phyloP scores from a whole-genome alignment of 768 basidiomycete species.

The Boletus eberwhitei region DNA sequence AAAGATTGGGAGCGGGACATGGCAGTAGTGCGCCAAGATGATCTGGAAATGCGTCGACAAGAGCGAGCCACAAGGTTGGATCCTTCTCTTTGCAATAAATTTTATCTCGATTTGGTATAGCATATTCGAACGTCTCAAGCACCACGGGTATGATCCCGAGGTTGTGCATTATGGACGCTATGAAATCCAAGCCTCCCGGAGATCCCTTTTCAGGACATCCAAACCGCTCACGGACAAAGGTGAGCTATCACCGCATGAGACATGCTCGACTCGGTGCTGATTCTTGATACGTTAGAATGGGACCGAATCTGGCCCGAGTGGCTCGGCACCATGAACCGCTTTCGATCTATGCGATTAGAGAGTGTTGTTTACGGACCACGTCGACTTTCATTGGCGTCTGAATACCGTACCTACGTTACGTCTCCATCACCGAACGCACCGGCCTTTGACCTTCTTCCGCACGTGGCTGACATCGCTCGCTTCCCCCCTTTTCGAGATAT shows the following conservation, averaged over 20 bases:
- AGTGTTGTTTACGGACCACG: background rate
- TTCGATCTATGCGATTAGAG: background rate
- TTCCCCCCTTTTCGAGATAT: slow-evolving; percentile 7
- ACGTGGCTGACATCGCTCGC: slow-evolving; percentile 1
- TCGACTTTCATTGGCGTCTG: background rate
- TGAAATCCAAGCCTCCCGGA: background rate
- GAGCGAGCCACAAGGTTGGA: background rate
- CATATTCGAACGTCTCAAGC: slow-evolving; percentile 3
- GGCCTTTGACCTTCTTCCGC: slow-evolving; percentile 8
- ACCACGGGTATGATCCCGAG: slow-evolving; percentile 7
- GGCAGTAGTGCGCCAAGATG: background rate
- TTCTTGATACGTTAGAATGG: slow-evolving; percentile 5
- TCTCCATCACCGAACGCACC: background rate
- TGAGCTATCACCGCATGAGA: background rate
- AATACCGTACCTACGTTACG: background rate
- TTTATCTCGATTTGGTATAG: background rate
- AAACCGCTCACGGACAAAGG: slow-evolving; percentile 8
- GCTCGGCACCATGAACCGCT: background rate
- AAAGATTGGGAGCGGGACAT: background rate
- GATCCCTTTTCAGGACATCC: background rate
- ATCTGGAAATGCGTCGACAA: background rate
- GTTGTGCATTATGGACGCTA: background rate
- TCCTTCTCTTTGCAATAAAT: background rate
- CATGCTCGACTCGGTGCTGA: background rate
- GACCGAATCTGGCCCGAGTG: slow-evolving; percentile 3